Percentiles rank a stretch among this genome's conserved stretches.
Conservation (phyloP, 106 monocot species). For the Triglochin maritima region DNA sequence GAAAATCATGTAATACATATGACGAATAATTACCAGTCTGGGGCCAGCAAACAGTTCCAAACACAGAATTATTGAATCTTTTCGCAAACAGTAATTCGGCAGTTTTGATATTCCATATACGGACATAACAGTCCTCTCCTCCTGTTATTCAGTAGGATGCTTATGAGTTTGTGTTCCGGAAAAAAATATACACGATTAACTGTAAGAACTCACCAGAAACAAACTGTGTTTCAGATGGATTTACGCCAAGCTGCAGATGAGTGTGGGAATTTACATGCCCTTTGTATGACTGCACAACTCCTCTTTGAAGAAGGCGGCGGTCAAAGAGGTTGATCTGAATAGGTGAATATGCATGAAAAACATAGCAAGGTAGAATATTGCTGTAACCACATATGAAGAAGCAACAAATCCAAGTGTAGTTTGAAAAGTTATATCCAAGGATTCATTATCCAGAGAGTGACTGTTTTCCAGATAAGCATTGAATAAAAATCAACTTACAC, state of each 20-base stretch:
- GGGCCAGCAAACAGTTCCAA: conserved; percentile 47
- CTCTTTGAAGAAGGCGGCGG: conserved; percentile 46
- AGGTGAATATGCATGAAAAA: neutral
- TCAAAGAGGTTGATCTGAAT: conserved; percentile 83
- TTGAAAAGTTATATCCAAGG: too few relatives aligned
- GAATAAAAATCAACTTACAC: conserved; percentile 34
- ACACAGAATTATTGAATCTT: conserved; percentile 30
- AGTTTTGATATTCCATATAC: conserved; percentile 83
- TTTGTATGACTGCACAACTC: conserved; percentile 66
- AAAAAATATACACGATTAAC: neutral
- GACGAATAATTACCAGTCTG: conserved; percentile 11
- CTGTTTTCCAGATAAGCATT: too few relatives aligned
- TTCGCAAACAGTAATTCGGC: conserved; percentile 54
- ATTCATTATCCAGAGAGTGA: too few relatives aligned
- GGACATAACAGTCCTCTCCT: conserved; percentile 55
- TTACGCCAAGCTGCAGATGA: conserved; percentile 51
- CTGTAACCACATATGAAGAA: too few relatives aligned
- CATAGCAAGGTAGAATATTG: neutral
- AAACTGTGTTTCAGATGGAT: conserved; percentile 65
- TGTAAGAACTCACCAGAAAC: conserved; percentile 37
- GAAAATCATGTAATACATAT: neutral
- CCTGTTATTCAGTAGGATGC: conserved; percentile 25
- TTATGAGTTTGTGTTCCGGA: neutral
- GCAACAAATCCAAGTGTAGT: too few relatives aligned
- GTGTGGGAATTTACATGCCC: conserved; percentile 72